Base-by-base conservation (phyloP, 176 grass and related monocot species). In the Juncus effusus region DNA sequence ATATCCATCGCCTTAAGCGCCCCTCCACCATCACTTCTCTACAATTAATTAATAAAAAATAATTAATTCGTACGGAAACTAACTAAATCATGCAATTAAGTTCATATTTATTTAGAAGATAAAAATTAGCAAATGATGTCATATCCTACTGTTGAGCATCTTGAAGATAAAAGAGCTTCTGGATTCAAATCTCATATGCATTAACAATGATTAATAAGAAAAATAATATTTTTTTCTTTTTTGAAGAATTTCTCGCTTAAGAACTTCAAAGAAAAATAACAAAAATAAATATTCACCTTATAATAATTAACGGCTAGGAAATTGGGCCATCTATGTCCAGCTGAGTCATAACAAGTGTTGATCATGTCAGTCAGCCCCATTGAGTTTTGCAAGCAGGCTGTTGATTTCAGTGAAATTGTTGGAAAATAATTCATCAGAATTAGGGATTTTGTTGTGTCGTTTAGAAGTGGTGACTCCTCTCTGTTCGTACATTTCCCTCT, bases 241-340 rank as follows among this genome's bases (percentile, higher is more conserved):
- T 28, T 28, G 19, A 28, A 52, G 7, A 0, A 52, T 52, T 52
- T 52, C 49, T 52, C 12, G 12, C 49, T 52, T 12, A 12, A 52
- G 9, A 52, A 52, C 49, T 52, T 52, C 49, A 3, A 14, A 69
- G 49, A 40, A 39, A 2, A 55, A 8, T 10, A 55, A 69, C 7
- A 61, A 7, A 62, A 3, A 7, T 40, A 4, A 68, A 38, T 5
- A 7, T 15, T 69, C 59, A 89, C 88, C 88, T 82, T 87, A 70
- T 87, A 92, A 65, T 69, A 84, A 62, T 87, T 82, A 35, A 92
- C 84, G 16, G 88, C 81, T 40, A 92, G 36, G 67, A 92, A 87
- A 59, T 92, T 92, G 6, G 89, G 77, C 81, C 89, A 92, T 38
- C 89, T 60, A 47, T 77, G 19, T 57, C 61, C 70, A 12, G 84